phyloP scores from a whole-genome alignment of 495 filamentous ascomycete species.

The Tricharina praecox region DNA sequence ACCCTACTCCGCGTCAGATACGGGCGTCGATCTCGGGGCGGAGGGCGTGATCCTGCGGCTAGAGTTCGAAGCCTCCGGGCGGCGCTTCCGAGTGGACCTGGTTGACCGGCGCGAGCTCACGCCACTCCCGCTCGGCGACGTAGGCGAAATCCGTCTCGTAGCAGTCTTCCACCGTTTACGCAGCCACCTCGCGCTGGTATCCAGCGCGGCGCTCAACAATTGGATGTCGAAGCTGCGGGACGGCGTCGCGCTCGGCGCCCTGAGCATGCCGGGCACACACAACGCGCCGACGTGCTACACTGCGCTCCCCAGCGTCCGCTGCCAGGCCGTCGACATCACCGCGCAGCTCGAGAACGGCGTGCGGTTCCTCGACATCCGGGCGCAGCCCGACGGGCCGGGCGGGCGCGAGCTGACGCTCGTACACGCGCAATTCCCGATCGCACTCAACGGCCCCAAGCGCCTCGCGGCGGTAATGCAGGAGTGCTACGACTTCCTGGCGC shows the following conservation, averaged over 20 bases:
- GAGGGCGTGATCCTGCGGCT: conserved; percentile 41
- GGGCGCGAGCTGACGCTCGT: conserved; percentile 44
- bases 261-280: conserved; percentile 91
- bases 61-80: conserved; percentile 42
- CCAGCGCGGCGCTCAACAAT: conserved; percentile 45
- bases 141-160: conserved; percentile 36
- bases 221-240: conserved; percentile 71
- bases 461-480: conserved; percentile 54
- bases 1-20: conserved; percentile 41
- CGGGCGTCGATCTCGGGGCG: conserved; percentile 35
- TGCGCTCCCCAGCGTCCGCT: conserved; percentile 82
- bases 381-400: conserved; percentile 36
- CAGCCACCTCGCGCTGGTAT: conserved; percentile 59
- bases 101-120: not conserved
- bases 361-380: conserved; percentile 85
- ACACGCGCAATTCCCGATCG: conserved; percentile 64
- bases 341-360: conserved; percentile 79
- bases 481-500: conserved; percentile 55
- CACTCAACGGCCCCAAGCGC: conserved; percentile 48
- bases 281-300: conserved; percentile 71
- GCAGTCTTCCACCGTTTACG: conserved; percentile 50
- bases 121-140: conserved; percentile 26
- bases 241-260: conserved; percentile 51
- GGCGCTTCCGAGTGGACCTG: conserved; percentile 30
- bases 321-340: conserved; percentile 61